Conservation (phyloP, 371 early-diverging fungal genomes). For the Actinomucor elegans region DNA sequence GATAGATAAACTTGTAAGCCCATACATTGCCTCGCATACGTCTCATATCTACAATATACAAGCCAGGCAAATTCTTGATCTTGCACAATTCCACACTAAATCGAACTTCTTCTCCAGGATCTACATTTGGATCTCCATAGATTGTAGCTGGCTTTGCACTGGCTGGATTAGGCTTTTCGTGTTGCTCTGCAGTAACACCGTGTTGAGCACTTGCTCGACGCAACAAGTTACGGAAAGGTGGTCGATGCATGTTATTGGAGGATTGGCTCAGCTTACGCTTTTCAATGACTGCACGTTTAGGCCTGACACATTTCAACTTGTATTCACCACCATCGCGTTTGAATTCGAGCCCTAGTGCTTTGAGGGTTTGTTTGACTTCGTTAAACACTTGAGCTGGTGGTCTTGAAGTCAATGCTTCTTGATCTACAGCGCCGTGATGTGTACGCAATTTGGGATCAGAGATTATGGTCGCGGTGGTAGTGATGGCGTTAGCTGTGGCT, state of each 20-base stretch:
- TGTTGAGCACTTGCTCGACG: conserved; percentile 30
- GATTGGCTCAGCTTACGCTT: not conserved
- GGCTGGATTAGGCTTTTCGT: not conserved
- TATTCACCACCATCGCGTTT: conserved; percentile 69
- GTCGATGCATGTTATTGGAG: not conserved
- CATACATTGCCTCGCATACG: conserved; percentile 91
- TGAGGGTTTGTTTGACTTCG: conserved; percentile 65
- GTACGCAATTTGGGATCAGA: conserved; percentile 61
- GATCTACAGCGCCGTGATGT: conserved; percentile 81
- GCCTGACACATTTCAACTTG: conserved; percentile 71
- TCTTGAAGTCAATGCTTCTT: conserved; percentile 71
- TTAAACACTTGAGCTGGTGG: conserved; percentile 70
- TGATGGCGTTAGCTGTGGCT: not conserved
- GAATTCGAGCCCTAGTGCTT: conserved; percentile 69
- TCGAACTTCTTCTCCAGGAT: conserved; percentile 80
- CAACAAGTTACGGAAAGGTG: conserved; percentile 34
- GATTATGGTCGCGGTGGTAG: not conserved
- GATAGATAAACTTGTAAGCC: conserved; percentile 91
- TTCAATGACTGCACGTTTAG: conserved; percentile 22
- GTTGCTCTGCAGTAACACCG: not conserved
- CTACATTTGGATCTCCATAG: conserved; percentile 91
- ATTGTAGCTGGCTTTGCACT: conserved; percentile 29
- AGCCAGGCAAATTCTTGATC: conserved; percentile 84
- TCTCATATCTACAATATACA: conserved; percentile 91
- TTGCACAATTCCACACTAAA: conserved; percentile 87